Percentiles rank a stretch among this genome's conserved stretches.
Evolutionary conservation across 2,329 filamentous ascomycete genomes (phyloP).

Genomic region (Stemphylium vesicarium): DNA sequence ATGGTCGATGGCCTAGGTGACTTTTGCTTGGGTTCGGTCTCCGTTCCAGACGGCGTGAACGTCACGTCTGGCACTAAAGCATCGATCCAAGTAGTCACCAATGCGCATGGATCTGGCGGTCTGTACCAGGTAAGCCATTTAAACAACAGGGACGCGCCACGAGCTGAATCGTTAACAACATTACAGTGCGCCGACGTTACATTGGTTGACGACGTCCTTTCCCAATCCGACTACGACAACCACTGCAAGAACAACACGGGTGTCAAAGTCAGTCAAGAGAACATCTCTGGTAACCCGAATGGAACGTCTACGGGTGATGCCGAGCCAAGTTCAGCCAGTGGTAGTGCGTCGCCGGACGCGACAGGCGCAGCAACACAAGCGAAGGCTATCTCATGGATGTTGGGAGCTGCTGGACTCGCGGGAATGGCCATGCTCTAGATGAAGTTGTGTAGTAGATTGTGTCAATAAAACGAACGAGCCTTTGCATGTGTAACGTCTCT

Average conservation of each 20-base stretch:
- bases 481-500: neutral
- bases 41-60: slow-evolving; percentile 58
- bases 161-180: neutral
- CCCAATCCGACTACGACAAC: slow-evolving; percentile 51
- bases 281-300: slow-evolving; percentile 57
- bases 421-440: slow-evolving; percentile 38
- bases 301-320: slow-evolving; percentile 39
- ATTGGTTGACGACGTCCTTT: slow-evolving; percentile 62
- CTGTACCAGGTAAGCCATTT: slow-evolving; percentile 65
- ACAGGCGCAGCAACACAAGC: slow-evolving; percentile 37
- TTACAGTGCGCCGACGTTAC: slow-evolving; percentile 74
- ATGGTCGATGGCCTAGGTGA: slow-evolving; percentile 66
- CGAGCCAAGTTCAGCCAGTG: slow-evolving; percentile 19
- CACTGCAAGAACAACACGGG: slow-evolving; percentile 66
- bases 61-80: slow-evolving; percentile 67
- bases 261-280: slow-evolving; percentile 53
- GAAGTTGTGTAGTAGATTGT: neutral
- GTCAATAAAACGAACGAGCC: neutral
- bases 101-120: slow-evolving; percentile 63
- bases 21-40: slow-evolving; percentile 69
- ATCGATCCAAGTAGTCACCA: slow-evolving; percentile 72
- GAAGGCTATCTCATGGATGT: slow-evolving; percentile 41
- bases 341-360: slow-evolving; percentile 18
- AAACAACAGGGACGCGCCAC: neutral
- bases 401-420: slow-evolving; percentile 45